phyloP scores from a whole-genome alignment of 2,329 filamentous ascomycete species.

The Pseudocercospora vitis region DNA sequence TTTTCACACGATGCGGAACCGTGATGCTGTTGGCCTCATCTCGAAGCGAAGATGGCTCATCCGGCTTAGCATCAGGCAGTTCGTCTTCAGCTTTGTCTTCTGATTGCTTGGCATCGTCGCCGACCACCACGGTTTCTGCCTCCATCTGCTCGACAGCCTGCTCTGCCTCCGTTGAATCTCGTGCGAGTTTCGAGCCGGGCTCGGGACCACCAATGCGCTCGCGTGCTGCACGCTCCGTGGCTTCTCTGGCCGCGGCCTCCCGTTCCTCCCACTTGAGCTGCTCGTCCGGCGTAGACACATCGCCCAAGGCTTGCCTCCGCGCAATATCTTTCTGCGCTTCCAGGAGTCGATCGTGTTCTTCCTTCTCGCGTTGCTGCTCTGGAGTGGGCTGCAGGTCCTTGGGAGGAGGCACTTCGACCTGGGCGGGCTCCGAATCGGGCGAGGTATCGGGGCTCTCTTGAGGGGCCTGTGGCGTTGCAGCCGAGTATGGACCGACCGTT shows the following conservation, averaged over 20 bases:
- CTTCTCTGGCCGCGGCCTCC: conserved; percentile 36
- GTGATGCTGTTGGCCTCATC: conserved; percentile 32
- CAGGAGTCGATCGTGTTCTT: conserved; percentile 55
- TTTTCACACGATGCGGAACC: conserved; percentile 24
- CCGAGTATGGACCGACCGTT: conserved; percentile 67
- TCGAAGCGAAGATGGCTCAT: conserved; percentile 14
- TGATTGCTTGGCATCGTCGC: not conserved
- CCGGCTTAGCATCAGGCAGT: conserved; percentile 11
- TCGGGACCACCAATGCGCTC: conserved; percentile 35
- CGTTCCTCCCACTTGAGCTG: conserved; percentile 56
- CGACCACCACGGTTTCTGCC: conserved; percentile 6
- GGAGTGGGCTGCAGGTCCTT: conserved; percentile 39
- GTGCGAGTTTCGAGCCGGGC: conserved; percentile 22
- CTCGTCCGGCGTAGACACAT: conserved; percentile 57
- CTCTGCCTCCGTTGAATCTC: conserved; percentile 30
- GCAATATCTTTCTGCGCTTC: conserved; percentile 51
- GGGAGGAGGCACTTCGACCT: conserved; percentile 30
- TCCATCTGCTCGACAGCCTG: conserved; percentile 28
- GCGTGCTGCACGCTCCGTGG: conserved; percentile 46
- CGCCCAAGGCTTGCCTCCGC: conserved; percentile 43
- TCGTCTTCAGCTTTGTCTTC: not conserved
- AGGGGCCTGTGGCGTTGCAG: conserved; percentile 68
- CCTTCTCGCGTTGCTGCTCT: conserved; percentile 49
- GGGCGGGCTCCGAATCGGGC: conserved; percentile 34
- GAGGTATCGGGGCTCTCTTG: conserved; percentile 44